Conservation (phyloP, 352 stramenopile species). For the Phytopythium cucurbitacearum region DNA sequence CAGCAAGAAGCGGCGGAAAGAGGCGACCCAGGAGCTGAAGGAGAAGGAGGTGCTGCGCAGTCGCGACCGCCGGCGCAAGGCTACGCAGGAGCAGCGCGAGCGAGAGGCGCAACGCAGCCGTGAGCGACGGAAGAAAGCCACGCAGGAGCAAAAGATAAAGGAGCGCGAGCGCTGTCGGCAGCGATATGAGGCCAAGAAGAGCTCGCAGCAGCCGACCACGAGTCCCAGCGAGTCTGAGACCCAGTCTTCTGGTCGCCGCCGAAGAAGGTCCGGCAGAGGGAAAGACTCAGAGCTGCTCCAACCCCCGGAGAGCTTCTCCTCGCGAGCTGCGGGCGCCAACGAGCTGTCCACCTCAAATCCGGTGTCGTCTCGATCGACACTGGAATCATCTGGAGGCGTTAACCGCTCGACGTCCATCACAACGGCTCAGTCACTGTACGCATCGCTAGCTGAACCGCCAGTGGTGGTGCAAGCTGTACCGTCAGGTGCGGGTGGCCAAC, state of each 20-base stretch:
- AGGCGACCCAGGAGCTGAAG: conserved; percentile 34
- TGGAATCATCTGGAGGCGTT: conserved; percentile 20
- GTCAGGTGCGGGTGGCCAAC: too few relatives aligned
- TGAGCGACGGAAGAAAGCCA: conserved; percentile 47
- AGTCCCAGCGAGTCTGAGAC: conserved; percentile 5
- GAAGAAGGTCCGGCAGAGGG: background rate
- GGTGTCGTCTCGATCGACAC: conserved; percentile 11
- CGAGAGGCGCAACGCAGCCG: conserved; percentile 60
- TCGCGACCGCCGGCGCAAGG: conserved; percentile 51
- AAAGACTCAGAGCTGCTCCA: background rate
- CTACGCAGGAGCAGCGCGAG: conserved; percentile 57
- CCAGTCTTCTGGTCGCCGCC: background rate
- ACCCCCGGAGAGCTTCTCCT: background rate
- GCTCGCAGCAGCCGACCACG: conserved; percentile 7
- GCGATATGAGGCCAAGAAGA: conserved; percentile 65
- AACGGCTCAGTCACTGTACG: conserved; percentile 26
- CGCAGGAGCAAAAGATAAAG: conserved; percentile 49
- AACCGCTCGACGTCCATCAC: conserved; percentile 13
- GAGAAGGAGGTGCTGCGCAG: conserved; percentile 57
- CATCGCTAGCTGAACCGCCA: conserved; percentile 11
- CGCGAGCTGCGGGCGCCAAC: conserved; percentile 5
- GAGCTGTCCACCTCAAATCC: conserved; percentile 10
- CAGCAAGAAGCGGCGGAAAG: conserved; percentile 39
- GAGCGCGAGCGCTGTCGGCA: conserved; percentile 65
- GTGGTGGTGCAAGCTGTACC: too few relatives aligned